These are phyloP conservation scores for Stellera chamaejasme DNA, from an alignment of 345 rosid species.

Conservation along the genomic window DNA sequence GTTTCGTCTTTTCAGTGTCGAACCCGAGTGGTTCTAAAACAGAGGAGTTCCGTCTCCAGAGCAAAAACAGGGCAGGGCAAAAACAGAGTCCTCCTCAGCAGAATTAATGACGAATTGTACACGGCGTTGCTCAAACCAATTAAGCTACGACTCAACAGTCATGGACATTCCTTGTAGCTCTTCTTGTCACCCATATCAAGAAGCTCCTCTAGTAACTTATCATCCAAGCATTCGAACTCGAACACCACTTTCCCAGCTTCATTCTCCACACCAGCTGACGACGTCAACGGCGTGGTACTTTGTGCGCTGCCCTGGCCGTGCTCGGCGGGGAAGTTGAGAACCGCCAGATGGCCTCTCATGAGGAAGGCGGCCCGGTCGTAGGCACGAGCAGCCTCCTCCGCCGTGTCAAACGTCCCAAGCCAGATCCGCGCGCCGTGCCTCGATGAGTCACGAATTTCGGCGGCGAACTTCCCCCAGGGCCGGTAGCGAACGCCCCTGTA, in stretches of 20 bases:
- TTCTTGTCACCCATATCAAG: constrained; percentile 28
- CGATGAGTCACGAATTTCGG: constrained; percentile 76
- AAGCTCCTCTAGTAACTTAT: constrained; percentile 48
- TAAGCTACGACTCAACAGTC: not conserved
- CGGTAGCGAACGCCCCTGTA: constrained; percentile 59
- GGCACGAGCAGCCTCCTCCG: constrained; percentile 79
- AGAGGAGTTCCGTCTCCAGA: not conserved
- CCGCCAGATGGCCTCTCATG: constrained; percentile 59
- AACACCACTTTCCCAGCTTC: constrained; percentile 25
- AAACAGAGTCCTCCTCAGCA: not conserved
- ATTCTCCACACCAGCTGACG: not conserved
- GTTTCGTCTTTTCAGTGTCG: too few species aligned
- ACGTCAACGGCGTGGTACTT: constrained; percentile 4
- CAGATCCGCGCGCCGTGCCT: constrained; percentile 61
- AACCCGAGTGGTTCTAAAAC: not conserved
- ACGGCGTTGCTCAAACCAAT: too few species aligned
- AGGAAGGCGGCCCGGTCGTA: constrained; percentile 70
- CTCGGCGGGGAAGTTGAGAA: constrained; percentile 72
- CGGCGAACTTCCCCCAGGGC: constrained; percentile 89
- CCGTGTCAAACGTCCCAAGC: constrained; percentile 76
- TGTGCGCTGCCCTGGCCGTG: constrained; percentile 20
- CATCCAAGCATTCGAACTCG: constrained; percentile 50
- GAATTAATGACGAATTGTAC: not conserved
- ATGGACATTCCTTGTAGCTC: constrained; percentile 6
- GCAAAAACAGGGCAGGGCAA: not conserved